Base-by-base conservation (phyloP, 768 basidiomycete genomes). In the Amanita rimosa region DNA sequence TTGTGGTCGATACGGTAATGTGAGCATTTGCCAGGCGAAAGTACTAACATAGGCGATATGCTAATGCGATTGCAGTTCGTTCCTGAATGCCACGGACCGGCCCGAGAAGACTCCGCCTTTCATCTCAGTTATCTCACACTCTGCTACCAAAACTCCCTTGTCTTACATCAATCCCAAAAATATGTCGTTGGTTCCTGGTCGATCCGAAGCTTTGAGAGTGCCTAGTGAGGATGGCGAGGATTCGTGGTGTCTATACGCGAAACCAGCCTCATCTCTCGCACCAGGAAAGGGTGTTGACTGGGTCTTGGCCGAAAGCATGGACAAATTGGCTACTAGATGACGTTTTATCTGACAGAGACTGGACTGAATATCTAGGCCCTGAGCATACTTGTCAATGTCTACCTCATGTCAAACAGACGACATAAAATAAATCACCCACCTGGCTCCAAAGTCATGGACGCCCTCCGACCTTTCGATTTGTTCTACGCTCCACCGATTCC, bases 1-100 rank as follows among this genome's bases (percentile, higher is more conserved):
- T 63, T 0, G 58, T 83, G 29, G 57, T 85, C 21, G 69, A 78
- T 33, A 58, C 62, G 0, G 64, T 70, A 5, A 48, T 63, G 79
- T 76, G 56, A 48, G 70, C 64, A 43, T 36, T 26, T 10, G 2
- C 3, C 29, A 34, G n/a, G 5, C 13, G 21, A 45, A 34, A 21
- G n/a, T n/a, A n/a, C 34, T 21, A 34, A 13, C n/a, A n/a, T n/a
- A n/a, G 29, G 10, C 29, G 6, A 26, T 0, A 7, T 26, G 31
- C 13, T 44, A 24, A 21, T 35, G 31, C 4, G 4, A 45, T 9
- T 9, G 10, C 17, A 49, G 48, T 17, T 42, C 31, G 13, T 49
- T 35, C 39, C 22, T 49, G 17, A 48, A 48, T 24, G 9, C 16
- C 10, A 16, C 35, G 14, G 40, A 35, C 11, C 13, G n/a, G 34